Conservation (phyloP, 2,329 filamentous ascomycete genomes). For the Cytospora chrysosperma region DNA sequence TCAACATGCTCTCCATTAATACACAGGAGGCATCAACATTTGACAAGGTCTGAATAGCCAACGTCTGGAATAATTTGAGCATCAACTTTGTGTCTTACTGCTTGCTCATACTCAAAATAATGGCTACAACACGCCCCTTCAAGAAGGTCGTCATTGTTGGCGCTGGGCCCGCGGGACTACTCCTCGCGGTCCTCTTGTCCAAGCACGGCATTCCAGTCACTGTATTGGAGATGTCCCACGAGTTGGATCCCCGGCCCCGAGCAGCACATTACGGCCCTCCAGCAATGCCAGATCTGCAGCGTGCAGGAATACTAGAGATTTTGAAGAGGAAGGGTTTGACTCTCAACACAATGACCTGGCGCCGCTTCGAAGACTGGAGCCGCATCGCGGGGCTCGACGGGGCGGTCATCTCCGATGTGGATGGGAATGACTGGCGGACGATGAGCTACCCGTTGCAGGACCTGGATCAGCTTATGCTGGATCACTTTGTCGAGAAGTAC, state of each 20-base stretch:
- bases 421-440: conserved; percentile 41
- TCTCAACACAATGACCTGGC: conserved; percentile 41
- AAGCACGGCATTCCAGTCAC: conserved; percentile 52
- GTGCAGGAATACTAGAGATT: conserved; percentile 56
- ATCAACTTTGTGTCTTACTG: background rate
- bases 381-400: conserved; percentile 39
- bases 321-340: conserved; percentile 40
- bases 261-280: conserved; percentile 62
- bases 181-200: conserved; percentile 52
- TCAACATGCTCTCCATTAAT: background rate
- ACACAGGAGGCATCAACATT: background rate
- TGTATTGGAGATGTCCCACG: conserved; percentile 53
- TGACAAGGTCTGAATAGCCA: background rate
- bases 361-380: conserved; percentile 36
- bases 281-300: conserved; percentile 55
- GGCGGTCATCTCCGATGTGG: conserved; percentile 35
- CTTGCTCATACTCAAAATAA: background rate
- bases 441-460: conserved; percentile 43
- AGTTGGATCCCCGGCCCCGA: conserved; percentile 59
- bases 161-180: conserved; percentile 49
- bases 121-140: conserved; percentile 23
- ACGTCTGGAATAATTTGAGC: background rate
- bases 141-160: conserved; percentile 43
- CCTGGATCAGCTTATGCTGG: conserved; percentile 43
- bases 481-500: conserved; percentile 38